phyloP scores from a whole-genome alignment of 179 eudicot genomes.

The Vitellaria paradoxa region DNA sequence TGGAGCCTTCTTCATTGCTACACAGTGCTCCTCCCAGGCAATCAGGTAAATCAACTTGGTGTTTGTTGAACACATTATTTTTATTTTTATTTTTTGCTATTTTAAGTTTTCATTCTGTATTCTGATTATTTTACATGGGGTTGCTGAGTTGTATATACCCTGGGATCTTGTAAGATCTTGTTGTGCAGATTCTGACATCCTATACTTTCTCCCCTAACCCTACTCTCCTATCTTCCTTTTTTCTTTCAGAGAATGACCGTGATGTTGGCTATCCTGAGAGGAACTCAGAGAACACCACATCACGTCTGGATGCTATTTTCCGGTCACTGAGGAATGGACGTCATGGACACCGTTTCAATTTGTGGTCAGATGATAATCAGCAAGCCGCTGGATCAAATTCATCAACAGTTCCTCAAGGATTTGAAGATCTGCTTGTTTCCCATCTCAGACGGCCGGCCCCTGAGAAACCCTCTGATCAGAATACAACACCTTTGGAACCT shows the following conservation, averaged over 20 bases:
- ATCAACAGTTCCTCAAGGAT: slow-evolving; percentile 78
- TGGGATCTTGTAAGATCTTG: too few relatives aligned
- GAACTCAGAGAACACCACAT: slow-evolving; percentile 54
- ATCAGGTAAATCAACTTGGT: slow-evolving; percentile 48
- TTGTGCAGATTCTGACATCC: too few relatives aligned
- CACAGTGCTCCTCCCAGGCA: slow-evolving; percentile 49
- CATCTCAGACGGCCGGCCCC: slow-evolving; percentile 64
- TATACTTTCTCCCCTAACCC: too few relatives aligned
- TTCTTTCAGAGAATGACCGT: slow-evolving; percentile 47
- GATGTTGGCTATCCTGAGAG: slow-evolving; percentile 56
- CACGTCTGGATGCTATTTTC: slow-evolving; percentile 77
- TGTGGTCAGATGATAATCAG: slow-evolving; percentile 81
- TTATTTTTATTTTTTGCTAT: too few relatives aligned
- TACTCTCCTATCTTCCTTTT: background rate
- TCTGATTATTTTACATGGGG: too few relatives aligned
- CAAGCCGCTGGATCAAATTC: slow-evolving; percentile 71
- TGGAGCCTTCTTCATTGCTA: slow-evolving; percentile 57
- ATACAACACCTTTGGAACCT: slow-evolving; percentile 32
- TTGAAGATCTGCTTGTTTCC: slow-evolving; percentile 88
- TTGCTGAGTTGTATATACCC: too few relatives aligned
- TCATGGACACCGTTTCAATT: slow-evolving; percentile 75
- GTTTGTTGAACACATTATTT: too few relatives aligned
- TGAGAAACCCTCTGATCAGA: slow-evolving; percentile 69
- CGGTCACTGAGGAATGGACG: slow-evolving; percentile 88
- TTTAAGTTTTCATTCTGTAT: background rate